Conservation (phyloP, 1,139 yeast species). For the Lodderomyces metapsilosis region DNA sequence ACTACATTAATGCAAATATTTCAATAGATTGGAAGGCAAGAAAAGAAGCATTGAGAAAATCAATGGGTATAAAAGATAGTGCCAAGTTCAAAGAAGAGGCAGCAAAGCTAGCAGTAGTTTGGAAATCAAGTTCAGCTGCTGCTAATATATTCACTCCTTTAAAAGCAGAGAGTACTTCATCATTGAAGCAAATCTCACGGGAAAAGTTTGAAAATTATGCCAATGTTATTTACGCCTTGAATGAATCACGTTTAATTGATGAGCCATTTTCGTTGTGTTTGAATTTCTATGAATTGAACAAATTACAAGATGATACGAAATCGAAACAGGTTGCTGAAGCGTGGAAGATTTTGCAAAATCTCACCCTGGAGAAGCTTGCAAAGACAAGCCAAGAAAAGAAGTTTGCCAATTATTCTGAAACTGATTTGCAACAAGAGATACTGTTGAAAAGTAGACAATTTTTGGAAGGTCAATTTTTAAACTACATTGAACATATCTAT, state of each 20-base stretch:
- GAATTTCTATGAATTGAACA: constrained; percentile 54
- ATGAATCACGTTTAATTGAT: constrained; percentile 60
- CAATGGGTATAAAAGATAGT: constrained; percentile 48
- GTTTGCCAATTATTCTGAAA: constrained; percentile 37
- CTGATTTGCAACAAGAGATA: constrained; percentile 46
- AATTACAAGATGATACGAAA: constrained; percentile 50
- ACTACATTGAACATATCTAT: constrained; percentile 70
- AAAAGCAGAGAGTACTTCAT: constrained; percentile 11
- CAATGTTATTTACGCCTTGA: constrained; percentile 64
- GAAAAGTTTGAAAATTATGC: constrained; percentile 77
- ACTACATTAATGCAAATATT: constrained; percentile 68
- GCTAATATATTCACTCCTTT: constrained; percentile 38
- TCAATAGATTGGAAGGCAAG: constrained; percentile 82
- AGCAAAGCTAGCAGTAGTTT: constrained; percentile 22
- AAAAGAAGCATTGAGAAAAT: constrained; percentile 67
- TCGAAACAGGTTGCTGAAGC: constrained; percentile 64
- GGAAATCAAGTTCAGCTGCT: constrained; percentile 39
- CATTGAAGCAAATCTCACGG: constrained; percentile 37
- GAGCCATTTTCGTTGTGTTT: constrained; percentile 50
- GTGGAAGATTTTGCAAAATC: constrained; percentile 55
- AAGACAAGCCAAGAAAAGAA: constrained; percentile 46
- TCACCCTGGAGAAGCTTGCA: constrained; percentile 36
- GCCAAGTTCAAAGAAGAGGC: constrained; percentile 18
- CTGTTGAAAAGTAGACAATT: constrained; percentile 57
- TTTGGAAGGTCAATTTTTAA: constrained; percentile 76